Evolutionary conservation across 768 basidiomycete species (phyloP).

Genomic region (Amanita phalloides): DNA sequence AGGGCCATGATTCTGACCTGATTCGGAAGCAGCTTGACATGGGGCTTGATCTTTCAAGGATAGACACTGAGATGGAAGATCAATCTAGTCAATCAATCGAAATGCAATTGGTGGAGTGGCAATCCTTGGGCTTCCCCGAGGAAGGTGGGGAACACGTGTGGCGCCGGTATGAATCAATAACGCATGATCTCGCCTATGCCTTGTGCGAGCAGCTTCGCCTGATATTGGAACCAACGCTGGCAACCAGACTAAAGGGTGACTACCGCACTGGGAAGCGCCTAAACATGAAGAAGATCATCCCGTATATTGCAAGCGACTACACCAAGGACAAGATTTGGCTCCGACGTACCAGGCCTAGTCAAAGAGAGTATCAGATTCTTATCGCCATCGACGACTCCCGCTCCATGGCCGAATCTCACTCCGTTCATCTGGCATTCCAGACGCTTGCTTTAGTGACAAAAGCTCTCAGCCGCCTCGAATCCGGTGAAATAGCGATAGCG

Average conservation of each 20-base stretch:
- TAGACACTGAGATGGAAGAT: constrained; percentile 24
- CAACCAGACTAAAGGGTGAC: constrained; percentile 91
- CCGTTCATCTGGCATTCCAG: constrained; percentile 88
- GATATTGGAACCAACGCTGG: constrained; percentile 89
- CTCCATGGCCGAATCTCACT: constrained; percentile 91
- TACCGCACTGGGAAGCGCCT: constrained; percentile 96
- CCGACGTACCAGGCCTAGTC: constrained; percentile 85
- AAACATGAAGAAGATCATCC: constrained; percentile 98
- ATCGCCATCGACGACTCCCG: constrained; percentile 93
- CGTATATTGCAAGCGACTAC: constrained; percentile 96
- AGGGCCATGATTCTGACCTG: constrained; percentile 26
- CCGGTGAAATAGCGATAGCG: constrained; percentile 88
- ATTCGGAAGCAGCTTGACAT: constrained; percentile 11
- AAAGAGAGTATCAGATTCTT: constrained; percentile 92
- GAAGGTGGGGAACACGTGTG: constrained; percentile 67
- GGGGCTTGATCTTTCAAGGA: constrained; percentile 15
- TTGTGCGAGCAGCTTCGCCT: constrained; percentile 96
- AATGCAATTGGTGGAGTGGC: constrained; percentile 49
- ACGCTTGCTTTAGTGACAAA: constrained; percentile 88
- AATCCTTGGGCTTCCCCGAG: constrained; percentile 43
- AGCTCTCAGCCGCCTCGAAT: constrained; percentile 84
- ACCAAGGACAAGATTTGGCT: constrained; percentile 99
- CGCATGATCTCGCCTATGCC: constrained; percentile 81
- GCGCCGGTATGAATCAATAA: constrained; percentile 85
- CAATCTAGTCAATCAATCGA: constrained; percentile 24